phyloP scores from a whole-genome alignment of 169 alveolate genomes.

The Plasmodium blacklocki region DNA sequence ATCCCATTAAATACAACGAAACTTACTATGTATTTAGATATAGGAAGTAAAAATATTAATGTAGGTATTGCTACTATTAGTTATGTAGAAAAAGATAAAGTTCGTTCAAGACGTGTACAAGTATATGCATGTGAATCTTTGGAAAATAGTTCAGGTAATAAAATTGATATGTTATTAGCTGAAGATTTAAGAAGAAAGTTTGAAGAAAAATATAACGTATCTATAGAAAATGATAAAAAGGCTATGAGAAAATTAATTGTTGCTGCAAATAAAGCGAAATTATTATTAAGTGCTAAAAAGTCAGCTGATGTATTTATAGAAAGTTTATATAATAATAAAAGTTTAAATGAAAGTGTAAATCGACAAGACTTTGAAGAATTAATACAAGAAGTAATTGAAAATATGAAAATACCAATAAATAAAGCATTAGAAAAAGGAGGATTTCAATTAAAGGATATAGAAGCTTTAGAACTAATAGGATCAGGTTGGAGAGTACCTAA shows the following conservation, averaged over 20 bases:
- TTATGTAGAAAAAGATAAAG: slow-evolving; percentile 49
- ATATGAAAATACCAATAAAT: slow-evolving; percentile 77
- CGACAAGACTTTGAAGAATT: slow-evolving; percentile 79
- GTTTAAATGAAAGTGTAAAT: slow-evolving; percentile 70
- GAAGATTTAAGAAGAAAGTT: slow-evolving; percentile 70
- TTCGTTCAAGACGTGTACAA: slow-evolving; percentile 47
- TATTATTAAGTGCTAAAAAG: slow-evolving; percentile 69
- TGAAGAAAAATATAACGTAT: slow-evolving; percentile 67
- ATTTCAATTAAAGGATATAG: slow-evolving; percentile 79
- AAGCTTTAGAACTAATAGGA: slow-evolving; percentile 86
- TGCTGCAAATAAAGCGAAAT: slow-evolving; percentile 75
- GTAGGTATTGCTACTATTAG: slow-evolving; percentile 81
- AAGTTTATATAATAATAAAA: slow-evolving; percentile 70
- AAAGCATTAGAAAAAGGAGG: slow-evolving; percentile 80
- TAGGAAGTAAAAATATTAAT: slow-evolving; percentile 84
- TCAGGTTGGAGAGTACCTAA: slow-evolving; percentile 86
- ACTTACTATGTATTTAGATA: slow-evolving; percentile 80
- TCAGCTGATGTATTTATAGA: slow-evolving; percentile 72
- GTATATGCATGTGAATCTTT: slow-evolving; percentile 74
- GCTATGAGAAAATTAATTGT: slow-evolving; percentile 74
- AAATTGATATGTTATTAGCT: slow-evolving; percentile 62
- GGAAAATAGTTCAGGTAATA: slow-evolving; percentile 67
- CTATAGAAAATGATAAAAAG: slow-evolving; percentile 56
- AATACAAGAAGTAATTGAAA: slow-evolving; percentile 69
- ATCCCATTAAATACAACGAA: slow-evolving; percentile 82